A percentile compares a stretch with the other conserved stretches of the same genome.
Conservation (phyloP, 139 green algal genomes). For the Volvox africanus region DNA sequence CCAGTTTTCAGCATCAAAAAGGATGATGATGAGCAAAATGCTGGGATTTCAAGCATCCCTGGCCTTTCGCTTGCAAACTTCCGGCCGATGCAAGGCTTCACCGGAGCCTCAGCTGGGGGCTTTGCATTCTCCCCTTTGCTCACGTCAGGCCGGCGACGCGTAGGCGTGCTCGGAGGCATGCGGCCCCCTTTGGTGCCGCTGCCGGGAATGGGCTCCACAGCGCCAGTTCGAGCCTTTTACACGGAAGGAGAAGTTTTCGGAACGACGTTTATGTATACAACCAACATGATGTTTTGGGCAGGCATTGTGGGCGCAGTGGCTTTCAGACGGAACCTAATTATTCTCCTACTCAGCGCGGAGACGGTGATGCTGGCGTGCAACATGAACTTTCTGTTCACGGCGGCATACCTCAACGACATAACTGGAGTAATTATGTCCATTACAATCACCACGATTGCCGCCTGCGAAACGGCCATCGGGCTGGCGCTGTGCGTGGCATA, state of each 20-base stretch:
- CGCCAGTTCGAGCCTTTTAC: slow-evolving; percentile 1
- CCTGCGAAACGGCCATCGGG: slow-evolving; percentile 68
- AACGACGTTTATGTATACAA: slow-evolving; percentile 47
- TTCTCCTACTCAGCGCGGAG: slow-evolving; percentile 64
- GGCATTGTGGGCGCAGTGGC: slow-evolving; percentile 61
- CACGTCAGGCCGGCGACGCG: not conserved
- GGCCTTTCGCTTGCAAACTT: slow-evolving; percentile 12
- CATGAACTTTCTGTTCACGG: slow-evolving; percentile 66
- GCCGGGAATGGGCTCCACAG: not conserved
- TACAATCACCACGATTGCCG: slow-evolving; percentile 66
- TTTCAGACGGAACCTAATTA: slow-evolving; percentile 64
- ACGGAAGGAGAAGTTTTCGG: slow-evolving; percentile 56
- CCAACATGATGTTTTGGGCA: slow-evolving; percentile 68
- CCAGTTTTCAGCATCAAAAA: not conserved
- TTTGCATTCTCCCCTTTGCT: slow-evolving; percentile 5
- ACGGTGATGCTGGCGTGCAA: slow-evolving; percentile 68
- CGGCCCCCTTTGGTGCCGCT: slow-evolving; percentile 5
- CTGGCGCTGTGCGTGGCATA: slow-evolving; percentile 67
- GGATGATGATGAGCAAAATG: slow-evolving; percentile 6
- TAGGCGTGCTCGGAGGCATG: not conserved
- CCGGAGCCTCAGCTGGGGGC: not conserved
- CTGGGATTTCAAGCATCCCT: not conserved
- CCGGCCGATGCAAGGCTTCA: not conserved
- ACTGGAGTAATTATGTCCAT: slow-evolving; percentile 67
- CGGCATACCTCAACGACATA: slow-evolving; percentile 68